Conservation (phyloP, 306 rosid genomes). For the Quillaja saponaria region DNA sequence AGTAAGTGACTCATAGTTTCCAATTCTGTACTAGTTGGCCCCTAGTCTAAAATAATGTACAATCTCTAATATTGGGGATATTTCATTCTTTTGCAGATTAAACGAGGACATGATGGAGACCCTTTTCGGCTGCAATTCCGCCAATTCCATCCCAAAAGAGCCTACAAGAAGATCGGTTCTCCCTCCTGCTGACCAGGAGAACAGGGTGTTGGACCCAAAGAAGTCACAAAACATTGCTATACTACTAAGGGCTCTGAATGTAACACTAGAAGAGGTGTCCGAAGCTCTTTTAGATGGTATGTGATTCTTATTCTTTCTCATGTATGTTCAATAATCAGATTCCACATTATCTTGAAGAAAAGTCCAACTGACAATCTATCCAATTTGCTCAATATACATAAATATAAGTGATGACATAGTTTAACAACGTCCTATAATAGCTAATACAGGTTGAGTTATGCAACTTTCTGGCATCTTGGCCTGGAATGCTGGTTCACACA, state of each 20-base stretch:
- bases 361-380: slow-evolving; percentile 24
- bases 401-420: slow-evolving; percentile 13
- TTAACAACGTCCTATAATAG: slow-evolving; percentile 1
- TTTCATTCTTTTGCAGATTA: slow-evolving; percentile 47
- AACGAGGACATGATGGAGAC: slow-evolving; percentile 99
- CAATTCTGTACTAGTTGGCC: not conserved
- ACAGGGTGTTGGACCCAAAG: slow-evolving; percentile 89
- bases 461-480: slow-evolving; percentile 7
- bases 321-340: slow-evolving; percentile 19
- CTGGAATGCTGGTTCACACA: slow-evolving; percentile 4
- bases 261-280: slow-evolving; percentile 85
- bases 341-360: slow-evolving; percentile 17
- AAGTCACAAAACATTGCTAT: slow-evolving; percentile 97
- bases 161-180: slow-evolving; percentile 60
- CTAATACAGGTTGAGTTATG: not conserved
- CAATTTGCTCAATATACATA: slow-evolving; percentile 11
- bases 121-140: slow-evolving; percentile 71
- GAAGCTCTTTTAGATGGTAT: slow-evolving; percentile 93
- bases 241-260: slow-evolving; percentile 86
- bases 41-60: slow-evolving; percentile 10
- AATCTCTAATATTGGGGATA: slow-evolving; percentile 10
- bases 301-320: slow-evolving; percentile 28
- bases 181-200: slow-evolving; percentile 70
- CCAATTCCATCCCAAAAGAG: slow-evolving; percentile 60
- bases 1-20: slow-evolving; percentile 50